Conservation (phyloP, 2,329 filamentous ascomycete genomes). For the Botrytis cinerea region DNA sequence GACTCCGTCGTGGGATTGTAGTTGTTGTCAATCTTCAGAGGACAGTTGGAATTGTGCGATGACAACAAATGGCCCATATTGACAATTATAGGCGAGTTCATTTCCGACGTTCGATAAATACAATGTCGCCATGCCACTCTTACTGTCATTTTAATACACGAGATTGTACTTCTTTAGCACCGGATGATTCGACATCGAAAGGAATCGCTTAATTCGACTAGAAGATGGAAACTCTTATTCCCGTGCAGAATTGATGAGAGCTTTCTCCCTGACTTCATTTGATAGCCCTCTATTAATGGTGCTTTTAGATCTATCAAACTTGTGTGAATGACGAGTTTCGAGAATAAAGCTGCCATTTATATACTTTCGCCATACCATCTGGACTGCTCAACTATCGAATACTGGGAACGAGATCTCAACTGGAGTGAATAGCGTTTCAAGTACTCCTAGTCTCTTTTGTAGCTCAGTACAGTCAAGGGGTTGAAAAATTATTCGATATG, state of each 20-base stretch:
- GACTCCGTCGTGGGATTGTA: too few relatives aligned
- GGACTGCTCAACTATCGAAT: background rate
- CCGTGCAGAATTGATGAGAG: background rate
- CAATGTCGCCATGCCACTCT: background rate
- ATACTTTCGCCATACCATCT: background rate
- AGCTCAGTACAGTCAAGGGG: background rate
- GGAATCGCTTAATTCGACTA: background rate
- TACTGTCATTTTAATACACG: background rate
- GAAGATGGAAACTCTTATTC: background rate
- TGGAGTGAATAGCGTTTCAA: background rate
- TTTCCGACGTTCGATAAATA: background rate
- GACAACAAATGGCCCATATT: background rate
- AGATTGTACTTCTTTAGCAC: background rate
- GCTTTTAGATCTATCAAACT: background rate
- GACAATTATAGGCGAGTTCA: background rate
- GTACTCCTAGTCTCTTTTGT: background rate
- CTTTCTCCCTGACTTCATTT: background rate
- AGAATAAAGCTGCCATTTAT: background rate
- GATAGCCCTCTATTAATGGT: fast-evolving
- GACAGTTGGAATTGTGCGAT: background rate
- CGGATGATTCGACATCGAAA: background rate
- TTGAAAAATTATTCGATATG: background rate
- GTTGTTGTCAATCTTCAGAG: too few relatives aligned
- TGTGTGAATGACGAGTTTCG: background rate
- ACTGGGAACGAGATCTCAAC: background rate